Base-by-base conservation (phyloP, 2,329 filamentous ascomycete species). In the Malbranchea cinnamomea region DNA sequence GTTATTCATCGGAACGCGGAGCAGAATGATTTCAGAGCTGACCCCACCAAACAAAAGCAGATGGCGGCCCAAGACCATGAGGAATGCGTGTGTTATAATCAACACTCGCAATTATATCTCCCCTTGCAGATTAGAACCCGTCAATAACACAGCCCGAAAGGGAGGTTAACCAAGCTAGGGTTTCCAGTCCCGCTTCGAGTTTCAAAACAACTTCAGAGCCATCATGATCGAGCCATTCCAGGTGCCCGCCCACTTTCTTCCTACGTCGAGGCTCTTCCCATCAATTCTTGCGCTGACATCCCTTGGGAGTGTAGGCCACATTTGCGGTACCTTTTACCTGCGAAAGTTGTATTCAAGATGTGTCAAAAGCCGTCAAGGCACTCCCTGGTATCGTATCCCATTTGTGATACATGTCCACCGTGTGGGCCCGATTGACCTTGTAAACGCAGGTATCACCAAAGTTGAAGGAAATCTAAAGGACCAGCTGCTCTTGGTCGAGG, bases 251-350 rank as follows among this genome's bases (percentile, higher is more conserved):
- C 21, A 29, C 31, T 21, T 17, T 14, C 28, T 31, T n/a, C n/a
- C n/a, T n/a, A 8, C 19, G 25, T 15, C n/a, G 10, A 14, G 11
- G 22, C n/a, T 31, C n/a, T 14, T 29, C 15, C 14, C 8, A 5
- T 14, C 13, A 23, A 13, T 19, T 28, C 32, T 30, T 28, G 27
- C 27, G 11, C 17, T 30, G 21, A 27, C 18, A 30, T 20, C 11
- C 29, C 20, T 29, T 14, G 11, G 2, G 9, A 23, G n/a, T 25
- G 23, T 45, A 95, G 78, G 92, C 87, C 37, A 78, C 87, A 41
- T 95, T 95, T 56, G 84, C 87, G 40, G 89, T 95, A 44, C 85
- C 84, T 32, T 76, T 95, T 65, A 83, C 76, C 58, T 95, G 89
- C 62, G 78, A 92, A 46, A 65, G 69, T 49, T 95, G 89, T 62